These are phyloP conservation scores for Adansonia grandidieri DNA, from an alignment of 441 rosid species.

Conservation along the genomic window DNA sequence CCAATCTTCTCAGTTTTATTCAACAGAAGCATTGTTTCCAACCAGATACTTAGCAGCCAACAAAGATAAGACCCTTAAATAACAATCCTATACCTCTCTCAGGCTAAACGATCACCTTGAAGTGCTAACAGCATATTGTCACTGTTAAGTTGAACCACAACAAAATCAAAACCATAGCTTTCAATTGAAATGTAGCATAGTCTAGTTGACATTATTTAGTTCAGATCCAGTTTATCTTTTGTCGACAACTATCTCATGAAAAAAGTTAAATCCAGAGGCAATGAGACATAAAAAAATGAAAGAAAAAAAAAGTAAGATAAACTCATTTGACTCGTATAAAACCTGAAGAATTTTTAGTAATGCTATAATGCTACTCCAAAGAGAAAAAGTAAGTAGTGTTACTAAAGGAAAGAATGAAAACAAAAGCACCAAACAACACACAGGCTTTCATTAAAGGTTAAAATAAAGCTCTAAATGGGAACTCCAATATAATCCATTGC, in stretches of 20 bases:
- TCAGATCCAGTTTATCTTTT: background rate
- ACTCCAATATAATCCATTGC: background rate
- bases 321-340: background rate
- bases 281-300: background rate
- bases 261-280: background rate
- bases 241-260: background rate
- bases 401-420: background rate
- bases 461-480: background rate
- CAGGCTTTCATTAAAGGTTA: background rate
- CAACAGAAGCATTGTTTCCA: background rate
- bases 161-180: background rate
- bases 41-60: background rate
- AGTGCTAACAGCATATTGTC: background rate
- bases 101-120: background rate
- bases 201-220: background rate
- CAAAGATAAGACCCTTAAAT: background rate
- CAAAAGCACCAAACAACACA: background rate
- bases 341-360: background rate
- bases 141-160: background rate
- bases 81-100: background rate
- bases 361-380: background rate
- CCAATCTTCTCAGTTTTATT: background rate
- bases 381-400: background rate
- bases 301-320: background rate
- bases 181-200: constrained; percentile 6